Evolutionary conservation across 371 early-diverging fungal species (phyloP), one percentile per base, ranked within the genome.

Genomic region (Mucor mucedo): DNA sequence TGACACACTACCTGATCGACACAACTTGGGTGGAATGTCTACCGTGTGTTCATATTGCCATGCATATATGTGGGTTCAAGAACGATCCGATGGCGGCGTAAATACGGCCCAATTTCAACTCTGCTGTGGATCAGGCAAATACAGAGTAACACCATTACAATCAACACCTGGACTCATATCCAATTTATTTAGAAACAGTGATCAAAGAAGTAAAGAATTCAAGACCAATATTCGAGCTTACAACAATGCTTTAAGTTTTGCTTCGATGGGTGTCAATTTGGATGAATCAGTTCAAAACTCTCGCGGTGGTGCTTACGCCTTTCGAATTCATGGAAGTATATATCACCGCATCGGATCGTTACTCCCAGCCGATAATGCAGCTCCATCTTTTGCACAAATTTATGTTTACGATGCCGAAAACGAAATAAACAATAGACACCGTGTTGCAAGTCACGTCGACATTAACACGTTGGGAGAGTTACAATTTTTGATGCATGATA

Each of bases 171-270:
- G 41, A n/a, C 10, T 47, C 28, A 35, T 63, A 13, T 11, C 5
- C 14, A 16, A 42, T 28, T 45, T 60, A 28, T 33, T 55, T 4
- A 56, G 32, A 13, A 21, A 45, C 13, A 47, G 10, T 4, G 35
- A 42, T 21, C 8, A 32, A 4, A 11, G 3, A 7, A 13, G 41
- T 29, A 35, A 33, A 7, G 32, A 52, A 38, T 69, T 69, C 39
- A 21, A 13, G 13, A 10, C 16, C 0, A 69, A 69, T 11, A 56
- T 69, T n/a, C 4, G 69, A 40, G 21, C 58, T 30, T 69, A 63
- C 49, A 69, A 64, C 53, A 54, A 48, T 47, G 41, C 56, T 32
- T 47, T 69, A 2, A 29, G 61, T 35, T 69, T 64, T 56, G 61
- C 61, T 38, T 64, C 64, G 5, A 11, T 69, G 33, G 69, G 65